phyloP scores from a whole-genome alignment of 257 asterid genomes.

The Verbena officinalis region DNA sequence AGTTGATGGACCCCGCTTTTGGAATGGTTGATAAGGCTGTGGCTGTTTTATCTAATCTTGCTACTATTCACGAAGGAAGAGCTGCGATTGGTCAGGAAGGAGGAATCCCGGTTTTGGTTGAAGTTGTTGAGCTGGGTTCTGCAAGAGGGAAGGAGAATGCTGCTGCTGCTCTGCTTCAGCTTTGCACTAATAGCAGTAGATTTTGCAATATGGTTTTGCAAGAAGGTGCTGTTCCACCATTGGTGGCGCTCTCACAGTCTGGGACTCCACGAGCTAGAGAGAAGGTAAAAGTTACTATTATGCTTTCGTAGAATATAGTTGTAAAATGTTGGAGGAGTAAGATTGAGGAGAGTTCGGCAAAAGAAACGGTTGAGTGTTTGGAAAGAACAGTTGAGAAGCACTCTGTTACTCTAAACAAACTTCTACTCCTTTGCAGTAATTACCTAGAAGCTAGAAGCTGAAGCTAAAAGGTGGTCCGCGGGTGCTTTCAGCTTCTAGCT shows the following conservation, averaged over 20 bases:
- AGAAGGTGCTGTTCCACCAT: slow-evolving; percentile 90
- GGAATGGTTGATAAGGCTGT: slow-evolving; percentile 97
- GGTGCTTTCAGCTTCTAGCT: no score
- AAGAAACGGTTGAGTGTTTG: no score
- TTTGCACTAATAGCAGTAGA: slow-evolving; percentile 72
- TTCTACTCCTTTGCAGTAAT: no score
- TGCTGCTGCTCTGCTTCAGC: slow-evolving; percentile 87
- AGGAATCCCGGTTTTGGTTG: slow-evolving; percentile 79
- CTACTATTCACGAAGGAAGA: slow-evolving; percentile 78
- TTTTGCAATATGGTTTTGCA: slow-evolving; percentile 71
- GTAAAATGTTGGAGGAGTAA: no score
- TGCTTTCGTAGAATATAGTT: no score
- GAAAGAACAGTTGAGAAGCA: no score
- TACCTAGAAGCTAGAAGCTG: no score
- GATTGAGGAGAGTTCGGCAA: no score
- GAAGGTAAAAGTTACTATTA: slow-evolving; percentile 47
- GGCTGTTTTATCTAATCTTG: slow-evolving; percentile 78
- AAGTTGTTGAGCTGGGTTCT: slow-evolving; percentile 88
- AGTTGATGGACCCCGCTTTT: slow-evolving; percentile 86
- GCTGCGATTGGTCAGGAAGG: slow-evolving; percentile 66
- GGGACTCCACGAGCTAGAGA: slow-evolving; percentile 91
- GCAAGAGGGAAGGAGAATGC: slow-evolving; percentile 91
- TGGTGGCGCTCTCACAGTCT: slow-evolving; percentile 74
- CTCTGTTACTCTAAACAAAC: no score
- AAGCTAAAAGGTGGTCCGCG: no score